Conservation (phyloP, 2,329 filamentous ascomycete genomes). For the Mycosphaerella sp. region DNA sequence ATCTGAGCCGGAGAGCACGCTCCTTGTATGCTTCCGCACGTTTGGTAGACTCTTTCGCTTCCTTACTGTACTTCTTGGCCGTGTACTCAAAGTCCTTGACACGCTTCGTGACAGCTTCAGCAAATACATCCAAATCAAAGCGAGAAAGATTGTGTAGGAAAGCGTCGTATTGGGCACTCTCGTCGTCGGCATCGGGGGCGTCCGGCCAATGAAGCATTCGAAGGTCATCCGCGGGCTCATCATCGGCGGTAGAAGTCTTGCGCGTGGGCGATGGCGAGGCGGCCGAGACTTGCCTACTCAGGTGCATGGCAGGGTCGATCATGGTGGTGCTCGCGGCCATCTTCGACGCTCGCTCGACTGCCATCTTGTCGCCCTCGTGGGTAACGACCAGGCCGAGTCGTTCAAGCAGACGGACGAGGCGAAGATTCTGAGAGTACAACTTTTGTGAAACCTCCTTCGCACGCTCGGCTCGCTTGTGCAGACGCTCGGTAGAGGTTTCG, state of each 20-base stretch:
- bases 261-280: conserved; percentile 52
- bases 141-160: conserved; percentile 67
- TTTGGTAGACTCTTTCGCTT: conserved; percentile 56
- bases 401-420: conserved; percentile 75
- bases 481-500: conserved; percentile 48
- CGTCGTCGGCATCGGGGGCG: conserved; percentile 56
- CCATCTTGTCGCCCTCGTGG: conserved; percentile 62
- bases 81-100: conserved; percentile 91
- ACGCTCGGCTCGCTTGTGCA: conserved; percentile 63
- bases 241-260: conserved; percentile 45
- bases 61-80: conserved; percentile 86
- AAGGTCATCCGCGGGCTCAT: conserved; percentile 47
- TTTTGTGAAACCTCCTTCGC: conserved; percentile 79
- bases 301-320: conserved; percentile 36
- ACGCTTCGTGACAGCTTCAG: conserved; percentile 78
- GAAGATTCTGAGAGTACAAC: conserved; percentile 76
- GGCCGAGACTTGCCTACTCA: conserved; percentile 47
- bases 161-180: conserved; percentile 65
- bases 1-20: conserved; percentile 70
- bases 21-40: conserved; percentile 60
- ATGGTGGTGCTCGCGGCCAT: conserved; percentile 45
- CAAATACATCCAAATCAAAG: conserved; percentile 78
- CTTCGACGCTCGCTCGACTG: conserved; percentile 64
- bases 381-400: conserved; percentile 77
- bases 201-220: conserved; percentile 79